Base-by-base conservation (phyloP, 192 early-diverging fungal species). In the Coemansia sp. region DNA sequence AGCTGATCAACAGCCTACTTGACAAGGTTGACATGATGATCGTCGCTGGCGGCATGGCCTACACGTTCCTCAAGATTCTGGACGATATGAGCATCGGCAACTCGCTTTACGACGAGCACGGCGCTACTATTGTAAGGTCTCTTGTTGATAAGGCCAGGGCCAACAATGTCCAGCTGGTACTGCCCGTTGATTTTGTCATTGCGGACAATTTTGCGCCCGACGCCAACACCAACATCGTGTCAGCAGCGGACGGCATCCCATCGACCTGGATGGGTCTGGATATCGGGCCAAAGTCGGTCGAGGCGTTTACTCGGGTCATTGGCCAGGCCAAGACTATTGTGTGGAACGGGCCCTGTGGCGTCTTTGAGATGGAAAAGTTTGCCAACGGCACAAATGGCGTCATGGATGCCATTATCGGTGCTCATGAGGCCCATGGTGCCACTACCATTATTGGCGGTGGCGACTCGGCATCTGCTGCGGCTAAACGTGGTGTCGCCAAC, bases 321-420 rank as follows among this genome's bases (percentile, higher is more conserved):
- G 49, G 73, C 53, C 53, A 64, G 13, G 78, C 92, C 63, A 95
- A 94, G 83, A 98, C 93, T 33, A 91, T 98, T 41, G 83, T 98
- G 52, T 98, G 95, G 95, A 98, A 98, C 79, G 95, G 94, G 29
- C 94, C 93, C 38, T 85, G 90, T 63, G 95, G 95, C 63, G 95
- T 98, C 30, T 98, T 98, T 77, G 95, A 98, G 82, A 95, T 90
- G 70, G 90, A 83, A n/a, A 90, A 86, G 65, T 98, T 98, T 66
- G 86, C 88, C 15, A 60, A 55, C 3, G 94, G 95, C 43, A 95
- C 95, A 53, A 89, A 86, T 75, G 53, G 77, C 22, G 81, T 86
- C 26, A 79, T 98, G 67, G 88, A 95, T 53, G 94, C 93, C 23
- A 87, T 92, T 31, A 85, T 89, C 43, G 77, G 81, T 46, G 93